phyloP scores from a whole-genome alignment of 805 yeast genomes.

The Schwanniomyces pseudopolymorphus region DNA sequence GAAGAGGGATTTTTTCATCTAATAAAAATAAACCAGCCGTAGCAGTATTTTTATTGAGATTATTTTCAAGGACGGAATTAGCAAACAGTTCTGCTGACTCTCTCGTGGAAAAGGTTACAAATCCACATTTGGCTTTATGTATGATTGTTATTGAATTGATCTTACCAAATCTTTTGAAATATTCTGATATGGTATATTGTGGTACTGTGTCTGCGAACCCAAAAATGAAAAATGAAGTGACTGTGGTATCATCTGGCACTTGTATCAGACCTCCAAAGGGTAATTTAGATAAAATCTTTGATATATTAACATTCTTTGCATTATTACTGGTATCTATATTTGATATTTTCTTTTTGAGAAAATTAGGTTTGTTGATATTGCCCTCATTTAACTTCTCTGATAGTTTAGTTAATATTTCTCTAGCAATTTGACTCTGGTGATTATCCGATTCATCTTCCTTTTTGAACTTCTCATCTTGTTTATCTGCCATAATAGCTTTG shows the following conservation, averaged over 20 bases:
- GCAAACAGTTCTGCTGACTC: conserved; percentile 50
- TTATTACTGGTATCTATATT: conserved; percentile 1
- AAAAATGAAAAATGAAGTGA: conserved; percentile 69
- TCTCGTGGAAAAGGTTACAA: conserved; percentile 51
- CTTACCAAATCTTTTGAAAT: conserved; percentile 44
- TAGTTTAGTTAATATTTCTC: conserved; percentile 50
- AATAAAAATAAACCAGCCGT: conserved; percentile 35
- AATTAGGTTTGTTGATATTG: background rate
- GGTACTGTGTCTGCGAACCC: conserved; percentile 71
- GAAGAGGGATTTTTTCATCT: conserved; percentile 40
- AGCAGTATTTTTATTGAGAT: conserved; percentile 20
- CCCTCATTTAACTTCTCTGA: conserved; percentile 29
- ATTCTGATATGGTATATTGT: conserved; percentile 56
- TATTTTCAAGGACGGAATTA: conserved; percentile 17
- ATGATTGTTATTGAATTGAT: conserved; percentile 50
- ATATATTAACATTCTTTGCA: conserved; percentile 42
- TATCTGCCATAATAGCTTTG: conserved; percentile 44
- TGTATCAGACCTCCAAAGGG: conserved; percentile 65
- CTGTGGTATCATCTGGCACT: conserved; percentile 35
- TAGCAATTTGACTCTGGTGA: conserved; percentile 35
- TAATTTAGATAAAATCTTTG: conserved; percentile 54
- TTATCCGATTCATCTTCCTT: conserved; percentile 9
- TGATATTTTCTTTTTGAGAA: background rate
- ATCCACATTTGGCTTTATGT: conserved; percentile 65
- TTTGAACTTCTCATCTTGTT: conserved; percentile 51